Percentiles rank a stretch among this genome's conserved stretches.
phyloP scores from a whole-genome alignment of 2,329 filamentous ascomycete genomes.

The Fusarium protoensiforme region DNA sequence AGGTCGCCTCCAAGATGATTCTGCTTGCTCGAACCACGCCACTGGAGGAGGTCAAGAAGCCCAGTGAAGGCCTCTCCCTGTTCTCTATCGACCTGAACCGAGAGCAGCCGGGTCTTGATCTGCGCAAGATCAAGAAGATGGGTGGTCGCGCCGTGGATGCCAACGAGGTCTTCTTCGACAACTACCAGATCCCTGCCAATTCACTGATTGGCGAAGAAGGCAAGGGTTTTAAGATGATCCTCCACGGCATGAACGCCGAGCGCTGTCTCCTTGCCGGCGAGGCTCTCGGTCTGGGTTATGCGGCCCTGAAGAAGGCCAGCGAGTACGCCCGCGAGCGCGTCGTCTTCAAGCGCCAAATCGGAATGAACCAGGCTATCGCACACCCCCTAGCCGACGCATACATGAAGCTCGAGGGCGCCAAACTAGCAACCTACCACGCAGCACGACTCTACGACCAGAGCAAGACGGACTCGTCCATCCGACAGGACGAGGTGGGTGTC shows the following conservation, averaged over 20 bases:
- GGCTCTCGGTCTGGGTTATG: constrained; percentile 83
- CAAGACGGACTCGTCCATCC: constrained; percentile 61
- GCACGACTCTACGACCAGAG: constrained; percentile 70
- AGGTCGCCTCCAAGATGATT: constrained; percentile 86
- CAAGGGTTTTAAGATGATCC: constrained; percentile 81
- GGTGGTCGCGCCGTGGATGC: constrained; percentile 84
- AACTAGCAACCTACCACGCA: constrained; percentile 73
- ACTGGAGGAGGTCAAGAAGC: constrained; percentile 72
- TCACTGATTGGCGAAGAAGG: constrained; percentile 78
- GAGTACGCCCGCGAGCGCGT: constrained; percentile 74
- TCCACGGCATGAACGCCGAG: constrained; percentile 85
- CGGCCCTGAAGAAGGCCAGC: constrained; percentile 70
- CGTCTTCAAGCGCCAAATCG: constrained; percentile 74
- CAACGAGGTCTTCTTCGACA: constrained; percentile 90
- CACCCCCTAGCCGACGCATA: constrained; percentile 75
- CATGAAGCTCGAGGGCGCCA: constrained; percentile 73
- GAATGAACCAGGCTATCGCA: constrained; percentile 73
- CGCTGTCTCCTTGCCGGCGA: constrained; percentile 81
- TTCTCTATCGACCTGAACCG: constrained; percentile 84
- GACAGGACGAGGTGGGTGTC: constrained; percentile 68
- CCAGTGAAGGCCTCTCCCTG: constrained; percentile 80
- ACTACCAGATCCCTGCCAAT: constrained; percentile 73
- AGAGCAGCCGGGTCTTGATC: constrained; percentile 66
- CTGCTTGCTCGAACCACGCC: constrained; percentile 81
- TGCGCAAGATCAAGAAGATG: constrained; percentile 86